These are phyloP conservation scores for Kurtzmaniella cleridarum DNA, from an alignment of 805 yeast genomes.

Conservation along the genomic window DNA sequence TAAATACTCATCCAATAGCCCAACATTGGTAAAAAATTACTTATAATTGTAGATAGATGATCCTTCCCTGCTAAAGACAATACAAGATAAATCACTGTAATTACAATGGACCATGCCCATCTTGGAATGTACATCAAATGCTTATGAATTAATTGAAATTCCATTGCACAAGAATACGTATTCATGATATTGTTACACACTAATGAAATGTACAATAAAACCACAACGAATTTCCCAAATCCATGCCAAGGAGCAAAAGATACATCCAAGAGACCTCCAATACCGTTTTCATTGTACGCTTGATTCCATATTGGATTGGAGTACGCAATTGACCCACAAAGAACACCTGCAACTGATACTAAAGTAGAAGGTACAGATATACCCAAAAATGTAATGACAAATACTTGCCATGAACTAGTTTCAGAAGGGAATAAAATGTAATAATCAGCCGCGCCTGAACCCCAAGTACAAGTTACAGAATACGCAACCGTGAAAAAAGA, in stretches of 20 bases:
- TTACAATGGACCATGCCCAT: slow-evolving; percentile 32
- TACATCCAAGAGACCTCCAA: slow-evolving; percentile 28
- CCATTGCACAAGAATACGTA: slow-evolving; percentile 32
- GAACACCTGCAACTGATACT: slow-evolving; percentile 25
- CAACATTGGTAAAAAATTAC: slow-evolving; percentile 37
- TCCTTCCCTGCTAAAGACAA: slow-evolving; percentile 29
- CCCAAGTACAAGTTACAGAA: slow-evolving; percentile 34
- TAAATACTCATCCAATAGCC: slow-evolving; percentile 39
- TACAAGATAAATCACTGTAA: slow-evolving; percentile 27
- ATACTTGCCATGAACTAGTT: slow-evolving; percentile 20
- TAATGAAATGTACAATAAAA: slow-evolving; percentile 25
- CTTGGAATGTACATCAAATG: slow-evolving; percentile 26
- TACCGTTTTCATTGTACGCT: slow-evolving; percentile 22
- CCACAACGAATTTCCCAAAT: slow-evolving; percentile 29
- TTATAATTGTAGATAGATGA: slow-evolving; percentile 27
- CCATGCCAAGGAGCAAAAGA: slow-evolving; percentile 33
- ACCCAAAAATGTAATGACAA: slow-evolving; percentile 23
- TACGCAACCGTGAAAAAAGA: slow-evolving; percentile 32
- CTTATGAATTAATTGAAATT: slow-evolving; percentile 26
- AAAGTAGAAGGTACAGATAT: slow-evolving; percentile 28
- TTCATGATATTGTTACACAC: slow-evolving; percentile 33
- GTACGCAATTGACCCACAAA: slow-evolving; percentile 28
- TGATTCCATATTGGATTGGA: slow-evolving; percentile 27
- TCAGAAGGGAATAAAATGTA: slow-evolving; percentile 27
- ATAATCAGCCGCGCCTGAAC: slow-evolving; percentile 30